Base-by-base conservation (phyloP, 1,139 yeast species). In the Magnusiomyces suaveolens region DNA sequence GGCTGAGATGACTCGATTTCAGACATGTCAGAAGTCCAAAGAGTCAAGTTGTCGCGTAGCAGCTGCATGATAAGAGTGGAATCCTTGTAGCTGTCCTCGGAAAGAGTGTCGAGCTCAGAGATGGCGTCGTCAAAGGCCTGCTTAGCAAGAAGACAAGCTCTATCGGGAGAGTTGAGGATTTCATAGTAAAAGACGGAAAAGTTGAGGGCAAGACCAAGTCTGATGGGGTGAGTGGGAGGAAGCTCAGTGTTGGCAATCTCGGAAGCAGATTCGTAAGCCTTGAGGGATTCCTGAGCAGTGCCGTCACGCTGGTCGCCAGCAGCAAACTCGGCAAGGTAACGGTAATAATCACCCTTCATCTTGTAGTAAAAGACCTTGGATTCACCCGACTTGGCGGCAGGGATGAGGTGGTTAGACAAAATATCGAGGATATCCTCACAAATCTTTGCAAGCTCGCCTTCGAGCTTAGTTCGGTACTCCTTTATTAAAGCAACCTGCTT, bases 291-390 rank as follows among this genome's bases (percentile, higher is more conserved):
- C 66, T 87, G 87, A 57, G 97, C 95, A 62, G 97, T 96, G 64
- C 83, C 92, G 73, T 88, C 89, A 73, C 97, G 87, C 77, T 87
- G 87, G 66, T 89, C 96, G 64, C 89, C 83, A 63, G 85, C 78
- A 63, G 97, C 95, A 69, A 92, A 90, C 77, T 92, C 98, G 60
- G 98, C 98, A 75, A 92, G 81, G 75, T 92, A 92, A 79, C 98
- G 95, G 80, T 90, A 96, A 81, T 92, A 92, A 74, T 92, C 98
- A 78, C 98, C 98, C 81, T 92, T 90, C 97, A 92, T 90, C 83
- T 92, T 92, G 78, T 88, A 90, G 81, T 92, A 92, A 75, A 92
- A 92, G 58, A 92, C 98, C 81, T 90, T 90, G 56, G 97, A 88
- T 77, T 92, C 98, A 68, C 97, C 97, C 61, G 95, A 83, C 73